Evolutionary conservation across 2,329 filamentous ascomycete genomes (phyloP), one percentile per base, ranked within the genome.

Genomic region (Fonsecaea pedrosoi): DNA sequence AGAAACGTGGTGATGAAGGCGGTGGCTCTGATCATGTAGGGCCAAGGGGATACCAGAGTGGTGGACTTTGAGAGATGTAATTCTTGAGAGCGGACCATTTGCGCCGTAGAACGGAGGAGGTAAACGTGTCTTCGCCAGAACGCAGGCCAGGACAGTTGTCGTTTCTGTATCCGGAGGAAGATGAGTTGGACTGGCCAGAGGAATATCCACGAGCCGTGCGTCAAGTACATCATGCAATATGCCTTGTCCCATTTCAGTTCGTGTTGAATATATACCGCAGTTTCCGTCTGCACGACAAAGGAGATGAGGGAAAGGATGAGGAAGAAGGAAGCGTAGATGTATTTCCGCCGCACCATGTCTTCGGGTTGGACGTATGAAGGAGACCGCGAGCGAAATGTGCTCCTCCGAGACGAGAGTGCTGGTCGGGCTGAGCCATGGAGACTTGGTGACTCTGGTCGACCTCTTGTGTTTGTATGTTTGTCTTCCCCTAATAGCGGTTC

Each of bases 191-290:
- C 81, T 0, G 94, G 94, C 92, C 93, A 99, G 30, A 99, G 85
- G 57, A 98, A 80, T 9, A 89, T 79, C 95, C 95, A 99, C 1
- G 93, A 97, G 63, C 94, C 91, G 81, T 99, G 95, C 10, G 95
- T 99, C 71, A 99, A 85, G 81, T 81, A 97, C 84, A 99, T 87
- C 95, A 99, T 99, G 83, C 92, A 96, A 82, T 97, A 99, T n/a
- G 95, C 92, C 82, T 99, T 99, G 81, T 96, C 88, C 95, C 95
- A 99, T 70, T 91, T 89, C 70, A 97, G 81, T 67, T 95, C 89
- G 77, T 94, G 90, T 81, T 98, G 94, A 68, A 99, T 95, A 80
- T 97, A 94, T 9, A 96, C 89, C 10, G 94, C 94, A 62, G 96
- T 92, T 83, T 98, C 94, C 3, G 95, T 98, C 85, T 99, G 95